Evolutionary conservation across 371 early-diverging fungal genomes (phyloP).

Genomic region (Rhizopus delemar): DNA sequence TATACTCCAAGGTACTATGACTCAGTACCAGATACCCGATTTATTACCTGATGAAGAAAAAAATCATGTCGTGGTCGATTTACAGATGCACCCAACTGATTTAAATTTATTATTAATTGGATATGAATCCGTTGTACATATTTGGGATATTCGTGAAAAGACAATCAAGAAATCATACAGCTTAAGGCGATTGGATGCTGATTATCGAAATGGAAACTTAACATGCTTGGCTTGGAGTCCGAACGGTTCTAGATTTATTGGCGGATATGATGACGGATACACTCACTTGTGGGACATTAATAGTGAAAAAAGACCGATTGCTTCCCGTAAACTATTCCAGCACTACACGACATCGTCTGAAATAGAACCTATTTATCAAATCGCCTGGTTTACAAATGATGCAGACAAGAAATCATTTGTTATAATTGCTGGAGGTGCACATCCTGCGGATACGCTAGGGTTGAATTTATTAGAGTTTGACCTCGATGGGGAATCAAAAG

Average conservation of each 20-base stretch:
- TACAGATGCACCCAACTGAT: slow-evolving; percentile 59
- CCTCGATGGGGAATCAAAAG: slow-evolving; percentile 38
- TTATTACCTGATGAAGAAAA: slow-evolving; percentile 15
- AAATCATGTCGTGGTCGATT: slow-evolving; percentile 40
- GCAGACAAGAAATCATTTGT: slow-evolving; percentile 42
- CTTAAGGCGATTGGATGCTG: slow-evolving; percentile 20
- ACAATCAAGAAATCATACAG: slow-evolving; percentile 34
- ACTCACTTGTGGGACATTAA: slow-evolving; percentile 54
- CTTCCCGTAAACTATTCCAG: slow-evolving; percentile 50
- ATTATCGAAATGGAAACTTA: slow-evolving; percentile 31
- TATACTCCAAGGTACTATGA: slow-evolving; percentile 43
- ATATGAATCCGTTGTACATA: slow-evolving; percentile 46
- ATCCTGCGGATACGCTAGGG: slow-evolving; percentile 37
- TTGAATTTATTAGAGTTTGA: slow-evolving; percentile 52
- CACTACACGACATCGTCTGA: slow-evolving; percentile 20
- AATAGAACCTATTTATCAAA: slow-evolving; percentile 52
- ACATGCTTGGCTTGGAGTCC: slow-evolving; percentile 56
- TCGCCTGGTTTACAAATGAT: slow-evolving; percentile 52
- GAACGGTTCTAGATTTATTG: slow-evolving; percentile 51
- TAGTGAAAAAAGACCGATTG: slow-evolving; percentile 42
- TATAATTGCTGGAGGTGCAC: slow-evolving; percentile 49
- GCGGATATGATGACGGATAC: slow-evolving; percentile 60
- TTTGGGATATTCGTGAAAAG: slow-evolving; percentile 56
- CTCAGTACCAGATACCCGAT: slow-evolving; percentile 53
- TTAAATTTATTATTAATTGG: slow-evolving; percentile 55